Conservation (phyloP, 306 rosid genomes). For the Sindora glabra region DNA sequence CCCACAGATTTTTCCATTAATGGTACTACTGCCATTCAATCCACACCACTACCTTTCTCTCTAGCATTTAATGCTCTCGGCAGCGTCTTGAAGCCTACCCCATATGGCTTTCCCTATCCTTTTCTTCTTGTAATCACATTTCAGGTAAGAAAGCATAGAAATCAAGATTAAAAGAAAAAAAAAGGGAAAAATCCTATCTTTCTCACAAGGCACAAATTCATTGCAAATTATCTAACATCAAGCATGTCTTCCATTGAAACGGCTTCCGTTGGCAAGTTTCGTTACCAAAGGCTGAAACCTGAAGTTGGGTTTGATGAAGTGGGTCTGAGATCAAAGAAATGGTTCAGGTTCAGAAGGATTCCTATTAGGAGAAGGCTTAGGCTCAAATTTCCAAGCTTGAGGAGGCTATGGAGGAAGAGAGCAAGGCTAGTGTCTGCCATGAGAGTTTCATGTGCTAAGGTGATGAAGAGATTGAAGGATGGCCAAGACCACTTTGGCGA, state of each 20-base stretch:
- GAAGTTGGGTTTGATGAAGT: conserved; percentile 20
- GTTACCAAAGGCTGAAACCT: conserved; percentile 44
- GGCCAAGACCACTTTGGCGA: conserved; percentile 61
- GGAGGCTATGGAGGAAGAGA: conserved; percentile 50
- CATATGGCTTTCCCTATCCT: background rate
- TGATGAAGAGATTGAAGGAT: conserved; percentile 48
- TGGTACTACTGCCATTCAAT: too few species aligned
- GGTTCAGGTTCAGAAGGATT: conserved; percentile 38
- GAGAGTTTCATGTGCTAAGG: conserved; percentile 32
- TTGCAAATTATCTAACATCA: background rate
- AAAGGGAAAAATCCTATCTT: background rate
- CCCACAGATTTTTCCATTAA: too few species aligned
- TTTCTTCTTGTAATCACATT: background rate
- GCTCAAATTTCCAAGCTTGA: conserved; percentile 55
- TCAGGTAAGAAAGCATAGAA: background rate
- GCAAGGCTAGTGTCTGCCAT: conserved; percentile 30
- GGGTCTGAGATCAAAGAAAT: conserved; percentile 26
- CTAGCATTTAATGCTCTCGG: conserved; percentile 31
- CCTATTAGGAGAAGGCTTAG: conserved; percentile 43
- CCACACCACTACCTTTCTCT: background rate
- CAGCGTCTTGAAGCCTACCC: conserved; percentile 10
- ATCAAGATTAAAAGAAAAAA: background rate
- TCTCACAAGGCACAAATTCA: background rate
- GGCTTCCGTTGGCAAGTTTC: conserved; percentile 15
- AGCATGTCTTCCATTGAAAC: conserved; percentile 25